phyloP scores from a whole-genome alignment of 176 grass and related monocot genomes.

The Neostapfia colusana region DNA sequence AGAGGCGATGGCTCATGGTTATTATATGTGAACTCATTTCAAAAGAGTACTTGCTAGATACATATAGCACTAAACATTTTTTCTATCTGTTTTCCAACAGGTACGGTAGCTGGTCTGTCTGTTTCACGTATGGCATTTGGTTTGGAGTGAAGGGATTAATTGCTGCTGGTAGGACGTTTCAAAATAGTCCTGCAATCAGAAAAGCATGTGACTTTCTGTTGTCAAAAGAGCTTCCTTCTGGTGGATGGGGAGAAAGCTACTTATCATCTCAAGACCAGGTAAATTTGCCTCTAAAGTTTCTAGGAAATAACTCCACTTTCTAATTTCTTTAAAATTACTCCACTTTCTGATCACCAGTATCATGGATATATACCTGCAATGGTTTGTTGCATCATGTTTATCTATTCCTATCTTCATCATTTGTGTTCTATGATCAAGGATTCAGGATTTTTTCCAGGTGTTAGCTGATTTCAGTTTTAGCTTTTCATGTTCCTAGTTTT shows the following conservation, averaged over 20 bases:
- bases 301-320: background rate
- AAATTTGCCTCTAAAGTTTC: slow-evolving; percentile 21
- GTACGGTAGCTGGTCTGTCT: slow-evolving; percentile 96
- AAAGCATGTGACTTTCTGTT: slow-evolving; percentile 87
- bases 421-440: slow-evolving; percentile 11
- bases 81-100: slow-evolving; percentile 44
- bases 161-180: slow-evolving; percentile 72
- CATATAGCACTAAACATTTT: slow-evolving; percentile 21
- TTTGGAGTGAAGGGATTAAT: slow-evolving; percentile 85
- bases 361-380: slow-evolving; percentile 22
- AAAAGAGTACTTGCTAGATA: background rate
- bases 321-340: background rate
- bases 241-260: slow-evolving; percentile 99
- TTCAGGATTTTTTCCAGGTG: background rate
- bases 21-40: slow-evolving; percentile 31
- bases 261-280: slow-evolving; percentile 95
- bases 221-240: slow-evolving; percentile 80
- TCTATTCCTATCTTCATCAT: slow-evolving; percentile 11
- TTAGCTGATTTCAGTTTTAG: background rate
- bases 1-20: slow-evolving; percentile 81
- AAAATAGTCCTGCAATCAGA: slow-evolving; percentile 62
- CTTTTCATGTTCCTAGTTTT: background rate
- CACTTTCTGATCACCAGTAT: background rate
- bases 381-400: background rate
- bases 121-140: slow-evolving; percentile 92